Evolutionary conservation across 768 basidiomycete genomes (phyloP), one percentile per base, ranked within the genome.

Genomic region (Suillus clintonianus): DNA sequence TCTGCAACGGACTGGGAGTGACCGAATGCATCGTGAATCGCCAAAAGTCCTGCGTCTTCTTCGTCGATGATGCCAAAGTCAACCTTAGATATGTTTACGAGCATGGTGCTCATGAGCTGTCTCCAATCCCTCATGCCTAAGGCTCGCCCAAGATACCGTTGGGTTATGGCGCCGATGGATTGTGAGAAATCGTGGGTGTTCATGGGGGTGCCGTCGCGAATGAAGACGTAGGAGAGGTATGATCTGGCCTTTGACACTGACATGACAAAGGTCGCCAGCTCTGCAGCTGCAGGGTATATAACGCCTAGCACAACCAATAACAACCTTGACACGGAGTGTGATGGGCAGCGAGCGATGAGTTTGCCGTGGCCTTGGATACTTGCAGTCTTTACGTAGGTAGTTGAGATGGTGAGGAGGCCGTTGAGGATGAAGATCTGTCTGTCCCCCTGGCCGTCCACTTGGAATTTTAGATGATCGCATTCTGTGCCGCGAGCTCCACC

Each of bases 401-500:
- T 69, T 0, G 43, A 53, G 17, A 72, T 56, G 0, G 61, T 39
- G 8, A 71, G 32, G 0, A 59, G 22, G 1, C 71, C 67, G 7
- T 72, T 71, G 4, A 71, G 62, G 10, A 71, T 43, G 32, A 64
- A 71, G 1, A 71, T 24, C 11, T 66, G 61, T 0, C 57, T 47
- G 0, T 43, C 48, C 0, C 59, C 64, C 2, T 45, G 4, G 0
- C 64, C 60, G 2, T 42, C 7, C 2, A 42, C 17, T 17, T 42
- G 5, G 17, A 42, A 42, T 1, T 60, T n/a, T 2, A 71, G 27
- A 19, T 67, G 61, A 3, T 71, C 62, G 5, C 69, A 61, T 30
- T 72, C 70, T 0, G 67, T 68, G 0, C 68, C 70, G 0, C 65
- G 13, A 5, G 67, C 68, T 2, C 62, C 65, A 0, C 71, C 68